A percentile compares a stretch with the other conserved stretches of the same genome.
Evolutionary conservation across 768 basidiomycete genomes (phyloP).

Genomic region (Termitomyces sp.): DNA sequence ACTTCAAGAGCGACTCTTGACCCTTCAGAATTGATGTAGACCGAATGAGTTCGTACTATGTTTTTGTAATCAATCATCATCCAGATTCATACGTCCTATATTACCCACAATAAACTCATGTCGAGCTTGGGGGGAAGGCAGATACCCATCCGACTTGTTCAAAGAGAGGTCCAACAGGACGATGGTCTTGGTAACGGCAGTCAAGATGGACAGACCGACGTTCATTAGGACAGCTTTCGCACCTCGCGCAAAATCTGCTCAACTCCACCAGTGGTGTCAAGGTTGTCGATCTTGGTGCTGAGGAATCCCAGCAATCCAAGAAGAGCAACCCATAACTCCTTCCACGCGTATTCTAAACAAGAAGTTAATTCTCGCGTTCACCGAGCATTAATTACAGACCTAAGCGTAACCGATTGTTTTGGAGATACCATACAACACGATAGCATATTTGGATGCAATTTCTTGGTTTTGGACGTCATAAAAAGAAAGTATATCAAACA

Average conservation of each 20-base stretch:
- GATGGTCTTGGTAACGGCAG: constrained; percentile 33
- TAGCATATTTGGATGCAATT: constrained; percentile 51
- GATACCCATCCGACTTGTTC: constrained; percentile 44
- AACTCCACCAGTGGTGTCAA: constrained; percentile 47
- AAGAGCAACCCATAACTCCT: constrained; percentile 55
- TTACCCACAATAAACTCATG: constrained; percentile 58
- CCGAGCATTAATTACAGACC: constrained; percentile 24
- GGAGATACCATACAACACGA: constrained; percentile 51
- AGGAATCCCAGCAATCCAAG: constrained; percentile 51
- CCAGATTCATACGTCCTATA: neutral
- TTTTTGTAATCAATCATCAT: neutral
- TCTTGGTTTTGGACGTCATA: constrained; percentile 22
- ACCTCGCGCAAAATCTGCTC: constrained; percentile 54
- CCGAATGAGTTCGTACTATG: constrained; percentile 64
- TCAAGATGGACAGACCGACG: neutral
- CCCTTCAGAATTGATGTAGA: constrained; percentile 43
- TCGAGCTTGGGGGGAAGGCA: constrained; percentile 47
- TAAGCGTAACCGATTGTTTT: constrained; percentile 45
- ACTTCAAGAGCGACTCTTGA: constrained; percentile 38
- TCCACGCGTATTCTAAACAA: constrained; percentile 56
- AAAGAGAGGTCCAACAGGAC: constrained; percentile 46
- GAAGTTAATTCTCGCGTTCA: neutral
- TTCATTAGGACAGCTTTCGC: constrained; percentile 7
- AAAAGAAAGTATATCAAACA: neutral
- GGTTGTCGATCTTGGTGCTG: constrained; percentile 43